Percentiles rank a stretch among this genome's conserved stretches.
These are phyloP conservation scores for Colletotrichum sp. DNA, from an alignment of 2,329 filamentous ascomycete genomes.

Conservation along the genomic window DNA sequence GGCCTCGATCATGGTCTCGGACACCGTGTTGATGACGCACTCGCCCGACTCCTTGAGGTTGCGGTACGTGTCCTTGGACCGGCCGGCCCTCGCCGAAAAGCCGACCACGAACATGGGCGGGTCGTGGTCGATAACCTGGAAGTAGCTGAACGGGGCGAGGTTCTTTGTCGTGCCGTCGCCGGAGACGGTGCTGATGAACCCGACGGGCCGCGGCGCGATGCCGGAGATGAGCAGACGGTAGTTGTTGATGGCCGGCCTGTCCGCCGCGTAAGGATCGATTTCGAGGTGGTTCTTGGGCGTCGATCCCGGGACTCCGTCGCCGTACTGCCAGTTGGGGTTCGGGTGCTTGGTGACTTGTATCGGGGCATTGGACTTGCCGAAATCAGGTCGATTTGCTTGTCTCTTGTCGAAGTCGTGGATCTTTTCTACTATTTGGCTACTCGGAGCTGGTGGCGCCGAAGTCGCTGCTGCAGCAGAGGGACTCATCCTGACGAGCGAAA, in stretches of 20 bases:
- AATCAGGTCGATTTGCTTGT: constrained; percentile 68
- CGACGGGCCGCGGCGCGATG: constrained; percentile 47
- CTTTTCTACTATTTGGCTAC: background rate
- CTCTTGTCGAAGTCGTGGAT: constrained; percentile 69
- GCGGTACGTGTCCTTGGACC: constrained; percentile 78
- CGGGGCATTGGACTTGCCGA: constrained; percentile 45
- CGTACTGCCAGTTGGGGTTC: constrained; percentile 68
- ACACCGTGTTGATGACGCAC: constrained; percentile 87
- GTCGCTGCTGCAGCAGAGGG: background rate
- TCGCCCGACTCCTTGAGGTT: constrained; percentile 77
- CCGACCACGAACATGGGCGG: constrained; percentile 79
- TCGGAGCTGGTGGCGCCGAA: background rate
- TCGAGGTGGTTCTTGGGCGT: constrained; percentile 61
- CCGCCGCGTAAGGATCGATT: constrained; percentile 80
- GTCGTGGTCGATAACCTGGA: constrained; percentile 83
- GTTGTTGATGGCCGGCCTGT: constrained; percentile 72
- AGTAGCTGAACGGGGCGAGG: constrained; percentile 87
- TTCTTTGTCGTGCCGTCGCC: constrained; percentile 68
- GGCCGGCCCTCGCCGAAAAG: constrained; percentile 45
- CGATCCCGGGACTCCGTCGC: constrained; percentile 44
- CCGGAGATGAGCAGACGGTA: constrained; percentile 93
- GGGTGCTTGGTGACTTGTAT: constrained; percentile 68
- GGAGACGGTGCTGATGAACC: constrained; percentile 60
- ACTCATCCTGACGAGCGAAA: background rate
- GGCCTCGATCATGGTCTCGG: constrained; percentile 83